Evolutionary conservation across 257 asterid species (phyloP).

Genomic region (Solanum rostratum): DNA sequence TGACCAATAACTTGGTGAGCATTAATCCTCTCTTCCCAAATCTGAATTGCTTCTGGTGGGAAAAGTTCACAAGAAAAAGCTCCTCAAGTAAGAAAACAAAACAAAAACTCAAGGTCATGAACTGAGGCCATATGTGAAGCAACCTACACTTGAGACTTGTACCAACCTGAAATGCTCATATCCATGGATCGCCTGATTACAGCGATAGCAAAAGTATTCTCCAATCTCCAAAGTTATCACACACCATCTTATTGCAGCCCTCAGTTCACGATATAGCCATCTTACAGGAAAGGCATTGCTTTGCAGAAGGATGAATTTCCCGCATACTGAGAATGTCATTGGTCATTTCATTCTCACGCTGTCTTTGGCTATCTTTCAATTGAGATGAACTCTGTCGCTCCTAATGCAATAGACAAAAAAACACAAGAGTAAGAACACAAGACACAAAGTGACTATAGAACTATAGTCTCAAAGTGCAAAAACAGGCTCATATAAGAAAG

Average conservation of each 20-base stretch:
- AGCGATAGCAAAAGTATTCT: constrained; percentile 70
- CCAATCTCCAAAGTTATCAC: constrained; percentile 64
- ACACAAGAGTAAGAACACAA: neutral
- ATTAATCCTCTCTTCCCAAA: constrained; percentile 63
- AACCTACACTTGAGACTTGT: neutral
- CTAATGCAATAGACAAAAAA: constrained; percentile 28
- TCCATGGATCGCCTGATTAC: constrained; percentile 57
- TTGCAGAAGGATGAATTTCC: constrained; percentile 47
- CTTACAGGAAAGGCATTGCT: constrained; percentile 86
- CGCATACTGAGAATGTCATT: constrained; percentile 51
- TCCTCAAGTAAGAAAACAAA: neutral
- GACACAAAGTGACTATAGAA: neutral
- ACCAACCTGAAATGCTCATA: constrained; percentile 78
- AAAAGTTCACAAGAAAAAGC: constrained; percentile 37
- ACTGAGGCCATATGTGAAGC: neutral
- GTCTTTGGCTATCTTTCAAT: constrained; percentile 41
- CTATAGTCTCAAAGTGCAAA: neutral
- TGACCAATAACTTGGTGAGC: constrained; percentile 43
- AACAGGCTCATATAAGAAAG: neutral
- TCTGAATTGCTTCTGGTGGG: constrained; percentile 46
- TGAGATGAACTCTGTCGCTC: constrained; percentile 58
- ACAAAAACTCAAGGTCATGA: neutral
- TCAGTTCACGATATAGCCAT: constrained; percentile 78
- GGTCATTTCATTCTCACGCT: constrained; percentile 61
- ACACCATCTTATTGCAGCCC: constrained; percentile 91